Evolutionary conservation across 768 basidiomycete species (phyloP), one percentile per base, ranked within the genome.

Genomic region (Podaxis sp.): DNA sequence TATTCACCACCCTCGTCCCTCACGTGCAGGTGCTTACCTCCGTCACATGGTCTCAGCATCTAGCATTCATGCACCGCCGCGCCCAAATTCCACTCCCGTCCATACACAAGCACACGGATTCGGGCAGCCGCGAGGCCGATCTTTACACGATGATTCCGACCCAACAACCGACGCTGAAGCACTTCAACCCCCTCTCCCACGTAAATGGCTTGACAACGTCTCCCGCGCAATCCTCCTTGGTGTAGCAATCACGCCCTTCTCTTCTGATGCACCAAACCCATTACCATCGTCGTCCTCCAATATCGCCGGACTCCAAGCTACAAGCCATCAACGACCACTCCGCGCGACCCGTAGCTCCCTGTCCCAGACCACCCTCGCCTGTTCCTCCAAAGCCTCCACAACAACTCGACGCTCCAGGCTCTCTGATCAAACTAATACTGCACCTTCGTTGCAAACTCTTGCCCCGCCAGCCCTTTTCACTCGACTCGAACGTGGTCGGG

Each of bases 201-300:
- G 78, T 7, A 83, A 83, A n/a, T 91, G 90, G 90, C 74, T 91
- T 24, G 86, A 88, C 69, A 83, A 78, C 1, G 87, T 91, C n/a
- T 80, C 88, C 8, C 84, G 81, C 59, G 88, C 88, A 0, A 78
- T 91, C 8, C 75, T 87, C n/a, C 80, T 81, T 50, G 83, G 84
- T 20, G 81, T 81, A 2, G 70, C 75, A 38, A 50, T 17, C 41
- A 61, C 40, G 26, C 37, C 24, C 41, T 54, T 24, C 10, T 20
- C 49, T 24, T 26, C 62, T 15, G 54, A 67, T 20, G 30, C 62
- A 10, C 44, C 63, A 33, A 33, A 10, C 6, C 33, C 8, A 33
- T 33, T 33, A 33, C 33, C 33, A 10, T 8, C 38, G 50, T 65
- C 20, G 40, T 60, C 37, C 20, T 5, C 20, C 49, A 40, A 20